Conservation (phyloP, 2,329 filamentous ascomycete species). For the Penicillium crustosum region DNA sequence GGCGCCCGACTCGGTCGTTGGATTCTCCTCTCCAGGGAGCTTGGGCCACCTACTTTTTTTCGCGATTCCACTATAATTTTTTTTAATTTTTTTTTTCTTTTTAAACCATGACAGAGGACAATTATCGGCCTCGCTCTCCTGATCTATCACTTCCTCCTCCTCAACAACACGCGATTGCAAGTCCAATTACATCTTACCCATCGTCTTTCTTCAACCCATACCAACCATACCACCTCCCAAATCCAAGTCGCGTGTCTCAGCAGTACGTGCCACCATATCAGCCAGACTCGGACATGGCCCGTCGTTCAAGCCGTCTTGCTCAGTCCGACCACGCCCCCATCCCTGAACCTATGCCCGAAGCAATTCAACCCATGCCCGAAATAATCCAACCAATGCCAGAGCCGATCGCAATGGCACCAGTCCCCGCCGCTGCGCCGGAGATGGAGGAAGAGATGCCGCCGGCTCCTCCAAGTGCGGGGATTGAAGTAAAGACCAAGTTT, state of each 20-base stretch:
- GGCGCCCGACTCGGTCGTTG: conserved; percentile 20
- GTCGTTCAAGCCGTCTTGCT: conserved; percentile 41
- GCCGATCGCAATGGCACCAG: conserved; percentile 24
- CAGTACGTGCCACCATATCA: conserved; percentile 39
- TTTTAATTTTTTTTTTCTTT: conserved; percentile 8
- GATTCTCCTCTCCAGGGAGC: conserved; percentile 15
- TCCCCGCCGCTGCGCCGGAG: conserved; percentile 13
- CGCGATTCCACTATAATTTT: conserved; percentile 6
- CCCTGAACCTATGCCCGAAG: conserved; percentile 19
- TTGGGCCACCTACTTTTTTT: conserved; percentile 19
- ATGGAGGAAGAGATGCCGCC: neutral
- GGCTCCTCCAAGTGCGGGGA: conserved; percentile 48
- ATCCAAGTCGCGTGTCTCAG: conserved; percentile 29
- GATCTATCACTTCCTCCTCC: conserved; percentile 52
- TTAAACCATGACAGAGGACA: conserved; percentile 46
- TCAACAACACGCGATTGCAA: conserved; percentile 9
- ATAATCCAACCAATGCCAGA: conserved; percentile 5
- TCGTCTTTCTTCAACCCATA: conserved; percentile 22
- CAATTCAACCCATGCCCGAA: neutral
- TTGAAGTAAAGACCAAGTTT: conserved; percentile 91
- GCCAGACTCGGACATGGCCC: conserved; percentile 42
- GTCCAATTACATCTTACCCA: conserved; percentile 13
- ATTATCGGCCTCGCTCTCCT: conserved; percentile 51
- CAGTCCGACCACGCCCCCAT: conserved; percentile 32
- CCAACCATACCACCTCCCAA: neutral